A percentile compares a stretch with the other conserved stretches of the same genome.
Evolutionary conservation across 257 asterid genomes (phyloP).

Genomic region (Cinchona pubescens): DNA sequence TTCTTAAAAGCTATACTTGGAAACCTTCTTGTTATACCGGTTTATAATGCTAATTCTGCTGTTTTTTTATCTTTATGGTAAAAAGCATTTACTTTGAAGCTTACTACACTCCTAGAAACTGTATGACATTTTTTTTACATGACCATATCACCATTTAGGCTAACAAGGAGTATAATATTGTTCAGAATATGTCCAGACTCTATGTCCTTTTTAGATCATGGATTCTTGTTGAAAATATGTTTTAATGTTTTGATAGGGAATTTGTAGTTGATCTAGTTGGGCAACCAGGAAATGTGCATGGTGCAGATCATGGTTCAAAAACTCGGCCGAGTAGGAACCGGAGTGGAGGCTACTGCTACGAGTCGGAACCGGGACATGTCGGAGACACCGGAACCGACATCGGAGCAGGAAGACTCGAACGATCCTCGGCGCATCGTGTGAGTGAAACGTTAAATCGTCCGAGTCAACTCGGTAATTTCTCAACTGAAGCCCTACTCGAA

Average conservation of each 20-base stretch:
- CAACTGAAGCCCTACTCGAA: too few species aligned
- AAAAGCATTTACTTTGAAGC: neutral
- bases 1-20: neutral
- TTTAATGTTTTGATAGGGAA: conserved; percentile 55
- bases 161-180: neutral
- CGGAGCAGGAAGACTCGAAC: too few species aligned
- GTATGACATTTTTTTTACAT: neutral
- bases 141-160: neutral
- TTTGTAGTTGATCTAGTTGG: conserved; percentile 92
- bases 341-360: too few species aligned
- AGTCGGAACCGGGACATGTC: too few species aligned
- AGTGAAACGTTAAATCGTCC: too few species aligned
- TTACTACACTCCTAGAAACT: neutral
- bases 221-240: conserved; percentile 16
- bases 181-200: neutral
- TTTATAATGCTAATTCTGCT: neutral
- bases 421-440: too few species aligned
- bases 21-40: neutral
- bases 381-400: too few species aligned
- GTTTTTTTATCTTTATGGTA: too few species aligned
- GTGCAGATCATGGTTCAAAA: too few species aligned
- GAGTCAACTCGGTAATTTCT: too few species aligned
- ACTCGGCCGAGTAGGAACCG: too few species aligned
- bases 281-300: conserved; percentile 75
- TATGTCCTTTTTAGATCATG: too few species aligned